These are phyloP conservation scores for barley (Hordeum vulgare) DNA, from an alignment of 176 grass and related monocot genomes.

Conservation along the genomic window DNA sequence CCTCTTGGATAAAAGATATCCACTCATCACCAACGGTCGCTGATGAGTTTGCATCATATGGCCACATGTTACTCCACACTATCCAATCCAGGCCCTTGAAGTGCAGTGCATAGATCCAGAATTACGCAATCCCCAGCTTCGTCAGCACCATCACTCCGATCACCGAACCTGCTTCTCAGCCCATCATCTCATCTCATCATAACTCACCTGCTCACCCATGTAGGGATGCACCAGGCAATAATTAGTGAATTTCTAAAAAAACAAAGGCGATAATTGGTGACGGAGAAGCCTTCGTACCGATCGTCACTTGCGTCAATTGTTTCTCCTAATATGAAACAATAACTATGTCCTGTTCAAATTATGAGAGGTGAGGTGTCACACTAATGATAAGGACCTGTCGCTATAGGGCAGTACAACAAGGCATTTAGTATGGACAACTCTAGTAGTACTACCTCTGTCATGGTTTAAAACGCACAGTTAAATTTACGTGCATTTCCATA, in stretches of 20 bases:
- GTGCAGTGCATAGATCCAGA: neutral
- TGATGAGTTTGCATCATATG: neutral
- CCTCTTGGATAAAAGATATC: neutral
- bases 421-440: neutral
- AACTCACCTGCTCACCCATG: neutral
- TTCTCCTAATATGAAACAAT: too few species aligned
- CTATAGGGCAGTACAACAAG: too few species aligned
- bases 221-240: neutral
- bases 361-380: slow-evolving; percentile 18
- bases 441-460: too few species aligned
- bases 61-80: neutral
- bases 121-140: neutral
- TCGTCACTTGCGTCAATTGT: too few species aligned
- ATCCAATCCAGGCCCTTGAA: neutral
- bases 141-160: neutral
- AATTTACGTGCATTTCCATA: too few species aligned
- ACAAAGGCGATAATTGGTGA: neutral
- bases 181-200: neutral
- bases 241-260: too few species aligned
- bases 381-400: slow-evolving; percentile 8
- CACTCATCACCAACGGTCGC: neutral
- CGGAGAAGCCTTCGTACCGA: neutral
- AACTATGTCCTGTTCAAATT: too few species aligned
- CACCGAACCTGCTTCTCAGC: neutral
- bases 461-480: too few species aligned